These are phyloP conservation scores for Teratosphaeria viscida DNA, from an alignment of 2,329 filamentous ascomycete genomes.

Conservation along the genomic window DNA sequence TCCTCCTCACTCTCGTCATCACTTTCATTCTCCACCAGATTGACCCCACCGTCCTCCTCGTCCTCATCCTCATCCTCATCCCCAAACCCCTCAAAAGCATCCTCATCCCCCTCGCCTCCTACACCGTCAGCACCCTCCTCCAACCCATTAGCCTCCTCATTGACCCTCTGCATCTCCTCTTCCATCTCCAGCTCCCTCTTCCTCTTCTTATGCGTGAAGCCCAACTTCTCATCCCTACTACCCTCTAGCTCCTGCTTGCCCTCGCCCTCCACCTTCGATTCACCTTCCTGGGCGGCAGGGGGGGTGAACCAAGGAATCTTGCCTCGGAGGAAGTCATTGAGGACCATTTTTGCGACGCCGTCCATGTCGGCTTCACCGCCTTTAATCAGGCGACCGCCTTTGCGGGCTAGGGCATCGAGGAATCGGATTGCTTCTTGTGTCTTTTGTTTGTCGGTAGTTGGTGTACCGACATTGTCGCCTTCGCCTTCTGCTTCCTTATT, in stretches of 20 bases:
- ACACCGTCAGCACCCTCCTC: neutral
- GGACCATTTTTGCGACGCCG: conserved; percentile 88
- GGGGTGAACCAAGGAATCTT: conserved; percentile 95
- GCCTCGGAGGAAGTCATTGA: conserved; percentile 91
- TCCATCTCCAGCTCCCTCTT: conserved; percentile 43
- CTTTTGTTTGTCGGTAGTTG: conserved; percentile 15
- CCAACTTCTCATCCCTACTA: conserved; percentile 66
- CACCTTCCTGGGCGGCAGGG: conserved; percentile 47
- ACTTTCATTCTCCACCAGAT: neutral
- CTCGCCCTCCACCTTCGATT: conserved; percentile 39
- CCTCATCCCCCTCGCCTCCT: neutral
- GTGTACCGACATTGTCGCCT: conserved; percentile 5
- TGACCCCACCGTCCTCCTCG: neutral
- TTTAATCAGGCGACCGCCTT: conserved; percentile 74
- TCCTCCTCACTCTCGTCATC: neutral
- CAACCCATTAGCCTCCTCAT: neutral
- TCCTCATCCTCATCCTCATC: neutral
- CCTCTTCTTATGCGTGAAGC: conserved; percentile 73
- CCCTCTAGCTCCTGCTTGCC: conserved; percentile 29
- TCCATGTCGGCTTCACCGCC: conserved; percentile 93
- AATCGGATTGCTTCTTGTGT: conserved; percentile 63
- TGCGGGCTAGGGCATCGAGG: conserved; percentile 75
- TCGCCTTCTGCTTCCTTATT: conserved; percentile 1
- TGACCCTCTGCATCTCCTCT: conserved; percentile 17
- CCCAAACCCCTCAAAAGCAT: neutral